Evolutionary conservation across 78 protist genomes (phyloP).

Genomic region (Dictyostelium discoideum): DNA sequence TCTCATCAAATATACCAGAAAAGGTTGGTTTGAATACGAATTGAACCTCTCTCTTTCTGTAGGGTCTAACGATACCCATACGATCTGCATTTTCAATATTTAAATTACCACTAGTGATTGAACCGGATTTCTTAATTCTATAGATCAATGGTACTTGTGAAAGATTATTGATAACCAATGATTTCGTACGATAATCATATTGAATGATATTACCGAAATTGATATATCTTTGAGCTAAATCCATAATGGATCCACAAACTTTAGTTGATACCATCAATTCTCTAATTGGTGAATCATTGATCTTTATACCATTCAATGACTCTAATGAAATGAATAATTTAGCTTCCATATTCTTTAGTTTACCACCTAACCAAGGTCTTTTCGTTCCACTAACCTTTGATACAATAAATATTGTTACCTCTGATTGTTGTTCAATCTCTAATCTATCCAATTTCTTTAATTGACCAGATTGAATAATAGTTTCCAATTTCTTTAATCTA

Average conservation of each 20-base stretch:
- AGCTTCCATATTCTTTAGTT: conserved; percentile 66
- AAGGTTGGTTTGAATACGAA: conserved; percentile 88
- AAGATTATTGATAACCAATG: conserved; percentile 67
- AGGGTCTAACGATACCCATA: conserved; percentile 86
- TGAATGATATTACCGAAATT: conserved; percentile 80
- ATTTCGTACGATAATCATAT: conserved; percentile 51
- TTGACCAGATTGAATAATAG: conserved; percentile 38
- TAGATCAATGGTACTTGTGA: conserved; percentile 87
- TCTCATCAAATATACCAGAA: conserved; percentile 79
- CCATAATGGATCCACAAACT: conserved; percentile 72
- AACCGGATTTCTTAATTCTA: conserved; percentile 72
- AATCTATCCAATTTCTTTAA: not conserved
- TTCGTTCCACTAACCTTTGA: conserved; percentile 28
- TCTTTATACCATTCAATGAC: not conserved
- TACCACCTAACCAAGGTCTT: conserved; percentile 77
- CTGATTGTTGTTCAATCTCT: conserved; percentile 41
- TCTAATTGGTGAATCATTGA: conserved; percentile 24
- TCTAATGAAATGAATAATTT: conserved; percentile 54
- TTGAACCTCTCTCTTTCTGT: conserved; percentile 61
- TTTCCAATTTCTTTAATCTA: conserved; percentile 51
- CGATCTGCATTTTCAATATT: conserved; percentile 67
- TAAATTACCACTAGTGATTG: conserved; percentile 78
- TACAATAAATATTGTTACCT: conserved; percentile 59
- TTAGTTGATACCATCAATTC: conserved; percentile 41
- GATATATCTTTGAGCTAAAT: conserved; percentile 82